Evolutionary conservation across 306 rosid species (phyloP), one percentile per base, ranked within the genome.

Genomic region (Crotalaria pallida): DNA sequence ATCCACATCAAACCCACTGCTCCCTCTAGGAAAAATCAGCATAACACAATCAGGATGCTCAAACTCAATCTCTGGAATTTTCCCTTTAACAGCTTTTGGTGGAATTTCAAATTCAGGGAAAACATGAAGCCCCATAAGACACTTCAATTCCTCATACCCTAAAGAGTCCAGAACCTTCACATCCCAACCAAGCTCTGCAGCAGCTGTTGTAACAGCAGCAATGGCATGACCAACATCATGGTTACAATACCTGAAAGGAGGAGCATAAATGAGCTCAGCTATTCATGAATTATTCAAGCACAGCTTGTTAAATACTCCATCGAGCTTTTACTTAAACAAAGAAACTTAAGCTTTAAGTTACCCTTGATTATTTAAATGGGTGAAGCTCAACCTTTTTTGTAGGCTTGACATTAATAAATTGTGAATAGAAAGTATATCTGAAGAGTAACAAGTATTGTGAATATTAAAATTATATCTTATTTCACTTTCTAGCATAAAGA

Each of bases 41-140:
- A 94, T 49, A 16, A 90, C 79, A 78, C 97, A 94, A 88, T 94
- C 98, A 3, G 98, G 95, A 65, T 94, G 97, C 73, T 94, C 98
- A 11, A 90, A 94, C 77, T 94, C 96, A 72, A 90, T 84, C 65
- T 76, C 86, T 0, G 97, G 97, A 63, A 90, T 70, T 80, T 84
- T 82, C 52, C 97, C 98, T 71, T 64, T 88, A 17, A 90, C 84
- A 22, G 97, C 86, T 44, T 77, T 70, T 3, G 86, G 76, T 0
- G 97, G 94, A 33, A 76, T 69, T 74, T 85, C 79, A 17, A 94
- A 87, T 19, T 83, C 86, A 1, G 85, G 87, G 56, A 84, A 81
- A 50, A 76, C 67, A 34, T 74, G 83, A 38, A 90, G 80, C 68
- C 98, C 98, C 92, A 90, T 85, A 43, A 94, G 81, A 81, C 65